These are phyloP conservation scores for Tolypocladium pustulatum DNA, from an alignment of 2,329 filamentous ascomycete genomes.

Conservation along the genomic window DNA sequence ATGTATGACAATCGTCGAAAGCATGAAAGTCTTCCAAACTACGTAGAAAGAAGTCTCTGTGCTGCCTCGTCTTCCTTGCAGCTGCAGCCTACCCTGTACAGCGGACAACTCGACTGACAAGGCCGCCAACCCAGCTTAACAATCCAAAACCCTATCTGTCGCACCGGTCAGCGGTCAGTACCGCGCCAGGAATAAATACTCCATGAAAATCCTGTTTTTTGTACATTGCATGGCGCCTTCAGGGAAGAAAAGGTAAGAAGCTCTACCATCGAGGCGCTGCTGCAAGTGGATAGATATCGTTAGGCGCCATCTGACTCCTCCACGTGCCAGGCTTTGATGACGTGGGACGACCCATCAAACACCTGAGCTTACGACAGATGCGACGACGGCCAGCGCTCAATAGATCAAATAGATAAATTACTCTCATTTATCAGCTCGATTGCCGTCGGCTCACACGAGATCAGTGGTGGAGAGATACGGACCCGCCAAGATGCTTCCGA, in stretches of 20 bases:
- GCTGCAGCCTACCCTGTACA: neutral
- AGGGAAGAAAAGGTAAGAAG: neutral
- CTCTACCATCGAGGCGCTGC: neutral
- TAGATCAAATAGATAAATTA: neutral
- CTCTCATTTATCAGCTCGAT: neutral
- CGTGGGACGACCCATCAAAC: neutral
- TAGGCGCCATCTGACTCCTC: neutral
- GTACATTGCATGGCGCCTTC: no score
- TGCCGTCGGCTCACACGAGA: neutral
- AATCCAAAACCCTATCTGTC: neutral
- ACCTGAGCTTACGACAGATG: neutral
- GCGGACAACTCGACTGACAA: neutral
- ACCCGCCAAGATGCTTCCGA: conserved; percentile 14
- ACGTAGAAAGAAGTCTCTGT: neutral
- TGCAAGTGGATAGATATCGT: neutral
- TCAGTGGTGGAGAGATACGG: no score
- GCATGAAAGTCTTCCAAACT: no score
- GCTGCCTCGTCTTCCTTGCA: no score
- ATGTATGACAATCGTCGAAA: no score
- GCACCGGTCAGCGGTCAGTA: no score
- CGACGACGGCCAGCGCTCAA: neutral
- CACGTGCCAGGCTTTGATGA: neutral
- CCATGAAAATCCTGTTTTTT: no score
- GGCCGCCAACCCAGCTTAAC: neutral
- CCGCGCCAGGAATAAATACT: no score